Conservation (phyloP, 805 yeast genomes). For the Wickerhamomyces queroliae region DNA sequence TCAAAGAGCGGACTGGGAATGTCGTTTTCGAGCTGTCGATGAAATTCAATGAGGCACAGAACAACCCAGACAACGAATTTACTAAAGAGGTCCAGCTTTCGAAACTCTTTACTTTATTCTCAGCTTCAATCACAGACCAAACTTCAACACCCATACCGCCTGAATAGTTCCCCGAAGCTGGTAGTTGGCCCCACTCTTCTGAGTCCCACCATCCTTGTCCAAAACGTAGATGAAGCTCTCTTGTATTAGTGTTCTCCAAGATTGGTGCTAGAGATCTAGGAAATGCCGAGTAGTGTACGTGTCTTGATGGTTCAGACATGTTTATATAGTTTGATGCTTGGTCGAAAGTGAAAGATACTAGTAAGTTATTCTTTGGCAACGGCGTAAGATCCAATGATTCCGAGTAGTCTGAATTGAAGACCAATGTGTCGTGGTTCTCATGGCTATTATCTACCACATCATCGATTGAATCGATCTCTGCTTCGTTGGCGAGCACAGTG, state of each 20-base stretch:
- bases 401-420: constrained; percentile 28
- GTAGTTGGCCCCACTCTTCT: constrained; percentile 79
- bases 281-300: constrained; percentile 57
- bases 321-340: constrained; percentile 44
- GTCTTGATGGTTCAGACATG: constrained; percentile 17
- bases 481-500: too few relatives aligned
- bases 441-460: background rate
- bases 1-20: constrained; percentile 41
- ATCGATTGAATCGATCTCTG: too few relatives aligned
- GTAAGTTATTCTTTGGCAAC: constrained; percentile 61
- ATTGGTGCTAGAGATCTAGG: constrained; percentile 82
- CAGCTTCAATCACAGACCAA: constrained; percentile 80
- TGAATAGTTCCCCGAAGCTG: constrained; percentile 59
- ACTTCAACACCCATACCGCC: constrained; percentile 97
- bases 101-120: constrained; percentile 45
- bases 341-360: constrained; percentile 68
- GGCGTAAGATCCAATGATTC: constrained; percentile 66
- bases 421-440: background rate
- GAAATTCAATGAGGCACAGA: constrained; percentile 92
- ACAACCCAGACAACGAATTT: constrained; percentile 79
- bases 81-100: constrained; percentile 66
- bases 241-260: constrained; percentile 55
- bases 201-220: constrained; percentile 96
- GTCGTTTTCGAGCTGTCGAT: constrained; percentile 78
- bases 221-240: constrained; percentile 79